Percentiles rank a stretch among this genome's conserved stretches.
These are phyloP conservation scores for Citrullus amarus DNA, from an alignment of 306 rosid species.

Conservation along the genomic window DNA sequence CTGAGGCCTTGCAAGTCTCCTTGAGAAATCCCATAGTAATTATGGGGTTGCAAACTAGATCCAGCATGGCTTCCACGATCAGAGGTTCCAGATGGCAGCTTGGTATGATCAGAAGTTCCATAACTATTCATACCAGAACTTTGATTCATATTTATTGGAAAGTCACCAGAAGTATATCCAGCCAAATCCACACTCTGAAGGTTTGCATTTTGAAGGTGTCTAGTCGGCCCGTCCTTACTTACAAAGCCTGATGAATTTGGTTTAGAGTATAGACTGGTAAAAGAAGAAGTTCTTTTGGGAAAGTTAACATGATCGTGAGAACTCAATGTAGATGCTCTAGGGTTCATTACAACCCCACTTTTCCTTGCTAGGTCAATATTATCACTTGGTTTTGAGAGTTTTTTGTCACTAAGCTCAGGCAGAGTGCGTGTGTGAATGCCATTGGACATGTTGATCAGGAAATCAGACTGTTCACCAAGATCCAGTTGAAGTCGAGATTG, in stretches of 20 bases:
- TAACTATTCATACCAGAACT: constrained; percentile 26
- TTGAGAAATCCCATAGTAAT: constrained; percentile 36
- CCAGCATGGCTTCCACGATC: constrained; percentile 36
- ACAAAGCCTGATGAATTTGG: constrained; percentile 42
- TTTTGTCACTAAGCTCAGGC: constrained; percentile 23
- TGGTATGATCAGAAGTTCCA: constrained; percentile 36
- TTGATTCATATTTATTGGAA: constrained; percentile 35
- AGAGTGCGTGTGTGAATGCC: constrained; percentile 21
- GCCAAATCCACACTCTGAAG: constrained; percentile 28
- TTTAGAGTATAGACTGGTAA: constrained; percentile 49
- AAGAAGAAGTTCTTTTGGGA: constrained; percentile 60
- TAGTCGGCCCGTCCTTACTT: constrained; percentile 23
- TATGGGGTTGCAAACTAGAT: constrained; percentile 40
- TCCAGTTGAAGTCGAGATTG: constrained; percentile 52
- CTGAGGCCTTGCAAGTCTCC: constrained; percentile 59
- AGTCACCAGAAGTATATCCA: constrained; percentile 35
- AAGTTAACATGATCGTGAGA: constrained; percentile 41
- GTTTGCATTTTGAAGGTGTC: constrained; percentile 24
- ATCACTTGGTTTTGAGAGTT: constrained; percentile 10
- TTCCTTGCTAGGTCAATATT: constrained; percentile 34
- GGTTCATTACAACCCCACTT: constrained; percentile 37
- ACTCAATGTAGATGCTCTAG: constrained; percentile 22
- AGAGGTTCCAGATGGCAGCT: constrained; percentile 46
- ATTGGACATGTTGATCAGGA: constrained; percentile 27
- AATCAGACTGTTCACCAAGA: constrained; percentile 37